A percentile compares a stretch with the other conserved stretches of the same genome.
These are phyloP conservation scores for Chondrus crispus DNA, from an alignment of 23 red algal species.

Conservation along the genomic window DNA sequence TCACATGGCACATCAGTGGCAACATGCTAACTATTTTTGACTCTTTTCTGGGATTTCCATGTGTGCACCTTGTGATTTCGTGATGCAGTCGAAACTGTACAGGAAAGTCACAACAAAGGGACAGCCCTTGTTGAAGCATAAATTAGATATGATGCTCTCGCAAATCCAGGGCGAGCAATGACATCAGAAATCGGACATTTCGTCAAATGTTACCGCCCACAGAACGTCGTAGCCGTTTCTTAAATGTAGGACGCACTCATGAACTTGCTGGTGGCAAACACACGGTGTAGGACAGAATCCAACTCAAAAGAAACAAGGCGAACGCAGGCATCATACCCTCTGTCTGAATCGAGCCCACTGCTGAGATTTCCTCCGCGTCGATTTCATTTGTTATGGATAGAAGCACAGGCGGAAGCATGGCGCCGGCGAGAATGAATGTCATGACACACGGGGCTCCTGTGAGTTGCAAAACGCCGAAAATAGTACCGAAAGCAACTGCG, in stretches of 20 bases:
- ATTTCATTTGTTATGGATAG: constrained; percentile 33
- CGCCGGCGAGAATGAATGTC: not conserved
- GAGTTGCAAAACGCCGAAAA: constrained; percentile 28
- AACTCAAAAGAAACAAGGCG: constrained; percentile 56
- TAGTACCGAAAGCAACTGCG: constrained; percentile 7
- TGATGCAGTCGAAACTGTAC: constrained; percentile 45
- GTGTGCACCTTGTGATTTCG: no score
- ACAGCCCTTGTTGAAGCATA: constrained; percentile 54
- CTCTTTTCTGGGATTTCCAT: no score
- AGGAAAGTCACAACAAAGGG: constrained; percentile 32
- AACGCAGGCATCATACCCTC: constrained; percentile 34
- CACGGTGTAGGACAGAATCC: constrained; percentile 56
- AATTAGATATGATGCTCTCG: constrained; percentile 33
- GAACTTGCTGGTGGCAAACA: constrained; percentile 28
- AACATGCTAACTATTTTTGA: no score
- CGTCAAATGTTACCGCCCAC: not conserved
- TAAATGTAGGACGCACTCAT: not conserved
- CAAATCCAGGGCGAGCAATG: not conserved
- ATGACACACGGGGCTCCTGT: constrained; percentile 35
- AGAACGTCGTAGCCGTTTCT: not conserved
- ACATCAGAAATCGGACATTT: not conserved
- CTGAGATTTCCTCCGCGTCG: constrained; percentile 50
- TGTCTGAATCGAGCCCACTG: constrained; percentile 16
- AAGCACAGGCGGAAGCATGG: constrained; percentile 6
- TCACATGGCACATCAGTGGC: no score